Conservation (phyloP, 1,284 basidiomycete species). For the Fistulina hepatica region DNA sequence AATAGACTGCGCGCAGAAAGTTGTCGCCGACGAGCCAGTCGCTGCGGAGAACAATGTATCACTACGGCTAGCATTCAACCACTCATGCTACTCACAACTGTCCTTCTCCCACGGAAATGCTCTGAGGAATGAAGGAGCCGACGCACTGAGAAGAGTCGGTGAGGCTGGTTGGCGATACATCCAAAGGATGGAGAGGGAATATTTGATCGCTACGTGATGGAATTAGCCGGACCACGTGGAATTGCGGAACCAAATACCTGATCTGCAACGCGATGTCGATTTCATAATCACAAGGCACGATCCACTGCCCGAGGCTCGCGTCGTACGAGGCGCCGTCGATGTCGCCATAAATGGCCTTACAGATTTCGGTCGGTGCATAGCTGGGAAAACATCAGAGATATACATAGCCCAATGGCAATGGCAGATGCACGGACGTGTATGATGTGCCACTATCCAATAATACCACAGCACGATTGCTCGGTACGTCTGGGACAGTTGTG, state of each 20-base stretch:
- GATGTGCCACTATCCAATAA: constrained; percentile 71
- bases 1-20: constrained; percentile 72
- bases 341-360: constrained; percentile 53
- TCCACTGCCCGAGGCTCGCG: constrained; percentile 43
- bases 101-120: constrained; percentile 39
- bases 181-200: constrained; percentile 67
- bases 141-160: constrained; percentile 41
- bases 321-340: constrained; percentile 49
- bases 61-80: constrained; percentile 3
- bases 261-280: constrained; percentile 68
- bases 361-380: constrained; percentile 51
- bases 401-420: constrained; percentile 6
- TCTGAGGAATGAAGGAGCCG: constrained; percentile 61
- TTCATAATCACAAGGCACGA: constrained; percentile 58
- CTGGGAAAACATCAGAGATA: constrained; percentile 24
- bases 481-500: constrained; percentile 44
- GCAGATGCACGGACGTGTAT: constrained; percentile 45
- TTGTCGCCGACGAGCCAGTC: constrained; percentile 78
- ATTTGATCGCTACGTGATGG: constrained; percentile 40
- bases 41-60: constrained; percentile 27
- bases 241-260: constrained; percentile 36
- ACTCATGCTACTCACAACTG: constrained; percentile 46
- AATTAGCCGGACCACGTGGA: constrained; percentile 5
- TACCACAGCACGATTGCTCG: constrained; percentile 56
- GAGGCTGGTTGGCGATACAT: constrained; percentile 43